phyloP scores from a whole-genome alignment of 2,329 filamentous ascomycete species.

The Colletotrichum tropicale region DNA sequence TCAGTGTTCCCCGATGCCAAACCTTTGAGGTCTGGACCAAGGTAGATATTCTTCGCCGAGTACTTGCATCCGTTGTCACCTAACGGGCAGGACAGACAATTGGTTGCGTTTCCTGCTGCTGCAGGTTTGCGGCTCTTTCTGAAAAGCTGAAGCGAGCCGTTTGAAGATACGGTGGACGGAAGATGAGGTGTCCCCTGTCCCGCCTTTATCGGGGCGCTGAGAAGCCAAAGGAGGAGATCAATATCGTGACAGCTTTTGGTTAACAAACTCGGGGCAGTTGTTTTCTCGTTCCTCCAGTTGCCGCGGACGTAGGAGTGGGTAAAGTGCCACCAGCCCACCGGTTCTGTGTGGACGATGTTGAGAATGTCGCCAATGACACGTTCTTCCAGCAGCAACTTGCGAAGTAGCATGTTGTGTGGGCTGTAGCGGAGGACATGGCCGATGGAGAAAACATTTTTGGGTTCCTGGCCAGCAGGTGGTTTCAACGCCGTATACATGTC shows the following conservation, averaged over 20 bases:
- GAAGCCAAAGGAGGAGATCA: slow-evolving; percentile 88
- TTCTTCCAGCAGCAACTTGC: slow-evolving; percentile 77
- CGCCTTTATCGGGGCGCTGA: slow-evolving; percentile 71
- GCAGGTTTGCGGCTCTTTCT: slow-evolving; percentile 75
- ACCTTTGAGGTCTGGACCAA: slow-evolving; percentile 65
- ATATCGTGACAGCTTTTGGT: slow-evolving; percentile 98
- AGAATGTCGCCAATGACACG: slow-evolving; percentile 82
- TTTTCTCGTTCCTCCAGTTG: slow-evolving; percentile 87
- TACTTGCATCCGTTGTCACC: slow-evolving; percentile 80
- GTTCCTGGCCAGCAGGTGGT: slow-evolving; percentile 23
- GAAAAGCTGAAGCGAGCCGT: slow-evolving; percentile 81
- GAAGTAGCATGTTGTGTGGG: slow-evolving; percentile 86
- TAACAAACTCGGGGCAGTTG: slow-evolving; percentile 79
- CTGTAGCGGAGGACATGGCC: slow-evolving; percentile 94
- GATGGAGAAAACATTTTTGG: slow-evolving; percentile 74
- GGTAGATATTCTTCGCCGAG: slow-evolving; percentile 83
- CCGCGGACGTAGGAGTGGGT: slow-evolving; percentile 89
- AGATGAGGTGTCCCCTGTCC: slow-evolving; percentile 65
- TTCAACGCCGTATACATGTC: slow-evolving; percentile 69
- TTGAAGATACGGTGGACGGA: slow-evolving; percentile 76
- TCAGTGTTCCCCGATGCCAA: slow-evolving; percentile 68
- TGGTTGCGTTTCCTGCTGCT: slow-evolving; percentile 77
- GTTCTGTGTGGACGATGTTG: slow-evolving; percentile 90
- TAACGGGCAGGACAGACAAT: slow-evolving; percentile 79
- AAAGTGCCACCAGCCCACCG: slow-evolving; percentile 97